These are phyloP conservation scores for Grosmannia clavigera DNA, from an alignment of 2,329 filamentous ascomycete genomes.

Conservation along the genomic window DNA sequence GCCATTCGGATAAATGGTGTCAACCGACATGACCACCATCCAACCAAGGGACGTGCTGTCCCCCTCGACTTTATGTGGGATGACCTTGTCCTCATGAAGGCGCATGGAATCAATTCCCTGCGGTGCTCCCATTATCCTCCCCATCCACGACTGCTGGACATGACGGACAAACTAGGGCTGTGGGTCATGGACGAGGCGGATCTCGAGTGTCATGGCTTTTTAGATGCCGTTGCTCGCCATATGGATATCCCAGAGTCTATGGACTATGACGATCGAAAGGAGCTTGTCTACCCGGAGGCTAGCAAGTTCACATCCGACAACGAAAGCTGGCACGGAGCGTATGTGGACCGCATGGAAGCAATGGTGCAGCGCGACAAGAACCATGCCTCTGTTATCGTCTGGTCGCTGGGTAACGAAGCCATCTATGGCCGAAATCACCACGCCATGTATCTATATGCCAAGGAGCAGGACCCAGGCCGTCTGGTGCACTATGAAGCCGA, in stretches of 20 bases:
- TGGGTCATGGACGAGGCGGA: conserved; percentile 45
- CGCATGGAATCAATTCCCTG: conserved; percentile 58
- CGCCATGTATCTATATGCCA: conserved; percentile 54
- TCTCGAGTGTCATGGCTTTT: conserved; percentile 42
- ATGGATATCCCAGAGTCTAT: conserved; percentile 40
- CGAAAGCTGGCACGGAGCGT: conserved; percentile 47
- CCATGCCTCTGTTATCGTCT: conserved; percentile 57
- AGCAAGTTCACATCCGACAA: conserved; percentile 51
- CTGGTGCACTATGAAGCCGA: conserved; percentile 58
- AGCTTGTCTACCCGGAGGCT: conserved; percentile 38
- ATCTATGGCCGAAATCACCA: conserved; percentile 58
- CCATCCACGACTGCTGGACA: conserved; percentile 44
- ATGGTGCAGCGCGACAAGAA: conserved; percentile 59
- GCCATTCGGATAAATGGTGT: conserved; percentile 50
- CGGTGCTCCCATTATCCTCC: conserved; percentile 57
- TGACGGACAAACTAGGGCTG: conserved; percentile 53
- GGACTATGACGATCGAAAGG: conserved; percentile 48
- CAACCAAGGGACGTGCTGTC: conserved; percentile 47
- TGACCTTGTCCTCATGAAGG: conserved; percentile 57
- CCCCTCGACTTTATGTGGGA: conserved; percentile 47
- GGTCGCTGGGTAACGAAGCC: conserved; percentile 62
- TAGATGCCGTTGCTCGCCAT: conserved; percentile 34
- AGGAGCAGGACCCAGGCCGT: conserved; percentile 42
- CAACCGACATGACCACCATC: conserved; percentile 62
- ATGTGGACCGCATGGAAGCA: conserved; percentile 53